Evolutionary conservation across 495 filamentous ascomycete species (phyloP).

Genomic region (Staphylotrichum longicolle): DNA sequence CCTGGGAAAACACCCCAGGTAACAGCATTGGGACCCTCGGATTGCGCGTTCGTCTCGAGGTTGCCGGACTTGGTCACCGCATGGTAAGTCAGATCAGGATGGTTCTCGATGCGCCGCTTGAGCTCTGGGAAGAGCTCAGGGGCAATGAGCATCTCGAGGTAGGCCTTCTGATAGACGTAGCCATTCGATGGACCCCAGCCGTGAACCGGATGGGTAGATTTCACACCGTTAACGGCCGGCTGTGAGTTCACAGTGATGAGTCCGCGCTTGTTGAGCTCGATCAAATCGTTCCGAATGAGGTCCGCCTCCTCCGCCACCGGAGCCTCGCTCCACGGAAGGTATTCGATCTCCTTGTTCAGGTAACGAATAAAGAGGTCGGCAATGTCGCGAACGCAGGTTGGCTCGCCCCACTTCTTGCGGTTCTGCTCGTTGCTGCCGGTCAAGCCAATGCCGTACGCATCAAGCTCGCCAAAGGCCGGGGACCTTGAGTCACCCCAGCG

Average conservation of each 20-base stretch:
- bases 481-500: conserved; percentile 98
- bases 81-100: conserved; percentile 86
- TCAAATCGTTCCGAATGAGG: conserved; percentile 68
- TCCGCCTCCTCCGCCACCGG: conserved; percentile 80
- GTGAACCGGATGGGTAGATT: conserved; percentile 78
- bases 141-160: conserved; percentile 85
- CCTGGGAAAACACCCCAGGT: conserved; percentile 99
- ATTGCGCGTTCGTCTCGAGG: conserved; percentile 78
- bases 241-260: conserved; percentile 97
- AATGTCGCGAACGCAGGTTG: conserved; percentile 74
- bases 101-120: conserved; percentile 71
- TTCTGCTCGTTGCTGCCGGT: conserved; percentile 98
- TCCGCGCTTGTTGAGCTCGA: conserved; percentile 79
- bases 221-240: conserved; percentile 89
- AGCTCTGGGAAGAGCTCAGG: conserved; percentile 76
- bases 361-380: conserved; percentile 80
- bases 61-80: conserved; percentile 78
- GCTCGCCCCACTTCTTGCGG: conserved; percentile 90
- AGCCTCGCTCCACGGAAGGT: conserved; percentile 91
- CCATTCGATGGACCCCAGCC: conserved; percentile 95
- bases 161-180: conserved; percentile 98
- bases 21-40: conserved; percentile 88
- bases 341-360: conserved; percentile 72
- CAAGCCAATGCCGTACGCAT: conserved; percentile 90
- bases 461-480: conserved; percentile 94